Percentiles rank a stretch among this genome's conserved stretches.
Conservation (phyloP, 441 rosid species). For the Pelargonium fulgidum region DNA sequence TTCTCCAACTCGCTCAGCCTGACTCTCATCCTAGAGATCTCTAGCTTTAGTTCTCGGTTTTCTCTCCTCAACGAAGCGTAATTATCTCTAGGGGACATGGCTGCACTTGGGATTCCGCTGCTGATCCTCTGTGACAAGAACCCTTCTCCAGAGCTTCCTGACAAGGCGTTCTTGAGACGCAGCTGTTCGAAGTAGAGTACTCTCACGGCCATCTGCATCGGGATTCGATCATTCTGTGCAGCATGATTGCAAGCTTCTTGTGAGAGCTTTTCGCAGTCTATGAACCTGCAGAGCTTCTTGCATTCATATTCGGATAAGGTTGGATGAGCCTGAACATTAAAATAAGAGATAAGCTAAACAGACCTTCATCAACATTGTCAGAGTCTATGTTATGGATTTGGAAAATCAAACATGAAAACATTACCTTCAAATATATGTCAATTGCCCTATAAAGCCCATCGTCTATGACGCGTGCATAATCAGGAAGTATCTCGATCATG, state of each 20-base stretch:
- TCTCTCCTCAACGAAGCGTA: conserved; percentile 81
- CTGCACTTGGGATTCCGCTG: conserved; percentile 63
- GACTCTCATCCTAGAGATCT: conserved; percentile 82
- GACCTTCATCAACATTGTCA: neutral
- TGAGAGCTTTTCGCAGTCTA: conserved; percentile 66
- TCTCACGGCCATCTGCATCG: conserved; percentile 50
- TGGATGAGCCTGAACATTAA: conserved; percentile 56
- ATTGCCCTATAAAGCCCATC: conserved; percentile 79
- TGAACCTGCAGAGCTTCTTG: conserved; percentile 61
- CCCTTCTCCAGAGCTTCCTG: conserved; percentile 57
- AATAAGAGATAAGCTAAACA: neutral
- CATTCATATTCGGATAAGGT: conserved; percentile 57
- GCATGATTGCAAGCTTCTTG: conserved; percentile 71
- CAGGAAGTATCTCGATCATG: conserved; percentile 62
- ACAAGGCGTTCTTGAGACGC: conserved; percentile 55
- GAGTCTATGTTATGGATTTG: too few relatives aligned
- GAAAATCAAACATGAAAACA: neutral
- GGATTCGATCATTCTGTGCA: conserved; percentile 65
- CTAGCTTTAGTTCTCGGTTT: conserved; percentile 79
- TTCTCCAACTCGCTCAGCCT: conserved; percentile 81
- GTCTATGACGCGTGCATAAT: conserved; percentile 65
- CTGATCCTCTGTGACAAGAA: conserved; percentile 56
- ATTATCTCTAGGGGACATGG: conserved; percentile 76
- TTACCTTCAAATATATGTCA: conserved; percentile 80
- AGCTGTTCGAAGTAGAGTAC: conserved; percentile 63